These are phyloP conservation scores for Xerocomus potaroensis DNA, from an alignment of 768 basidiomycete genomes.

Conservation along the genomic window DNA sequence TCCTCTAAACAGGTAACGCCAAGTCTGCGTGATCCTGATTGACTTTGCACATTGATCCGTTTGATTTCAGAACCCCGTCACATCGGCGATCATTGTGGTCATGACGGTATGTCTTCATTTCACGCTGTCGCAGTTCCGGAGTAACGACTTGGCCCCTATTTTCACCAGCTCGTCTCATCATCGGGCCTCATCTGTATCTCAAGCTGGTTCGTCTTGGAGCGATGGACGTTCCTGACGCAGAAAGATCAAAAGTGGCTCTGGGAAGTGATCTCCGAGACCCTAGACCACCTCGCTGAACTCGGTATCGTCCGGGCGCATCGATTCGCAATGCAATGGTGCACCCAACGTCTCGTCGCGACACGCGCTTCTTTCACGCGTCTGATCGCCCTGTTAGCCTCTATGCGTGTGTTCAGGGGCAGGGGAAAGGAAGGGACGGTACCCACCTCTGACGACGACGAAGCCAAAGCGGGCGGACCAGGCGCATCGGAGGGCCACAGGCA, in stretches of 20 bases:
- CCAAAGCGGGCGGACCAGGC: neutral
- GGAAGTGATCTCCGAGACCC: constrained; percentile 32
- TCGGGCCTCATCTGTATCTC: constrained; percentile 45
- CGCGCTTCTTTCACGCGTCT: constrained; percentile 8
- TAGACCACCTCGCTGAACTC: constrained; percentile 17
- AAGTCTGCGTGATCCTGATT: neutral
- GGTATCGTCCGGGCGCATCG: constrained; percentile 26
- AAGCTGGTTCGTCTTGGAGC: constrained; percentile 47
- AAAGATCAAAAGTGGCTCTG: constrained; percentile 45
- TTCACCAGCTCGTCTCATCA: constrained; percentile 28
- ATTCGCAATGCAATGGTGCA: constrained; percentile 22
- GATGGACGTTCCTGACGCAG: constrained; percentile 41
- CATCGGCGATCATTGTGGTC: constrained; percentile 67
- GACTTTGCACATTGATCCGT: neutral
- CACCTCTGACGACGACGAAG: neutral
- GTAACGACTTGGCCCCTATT: neutral
- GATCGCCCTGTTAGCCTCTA: constrained; percentile 9
- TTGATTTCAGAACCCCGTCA: constrained; percentile 44
- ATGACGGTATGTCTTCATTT: constrained; percentile 43
- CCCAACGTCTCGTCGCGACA: constrained; percentile 6
- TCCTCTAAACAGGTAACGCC: constrained; percentile 58
- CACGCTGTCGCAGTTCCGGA: neutral
- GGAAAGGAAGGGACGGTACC: no score
- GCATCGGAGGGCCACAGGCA: neutral
- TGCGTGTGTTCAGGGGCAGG: neutral